These are phyloP conservation scores for Fusarium sp. DNA, from an alignment of 2,329 filamentous ascomycete genomes.

Conservation along the genomic window DNA sequence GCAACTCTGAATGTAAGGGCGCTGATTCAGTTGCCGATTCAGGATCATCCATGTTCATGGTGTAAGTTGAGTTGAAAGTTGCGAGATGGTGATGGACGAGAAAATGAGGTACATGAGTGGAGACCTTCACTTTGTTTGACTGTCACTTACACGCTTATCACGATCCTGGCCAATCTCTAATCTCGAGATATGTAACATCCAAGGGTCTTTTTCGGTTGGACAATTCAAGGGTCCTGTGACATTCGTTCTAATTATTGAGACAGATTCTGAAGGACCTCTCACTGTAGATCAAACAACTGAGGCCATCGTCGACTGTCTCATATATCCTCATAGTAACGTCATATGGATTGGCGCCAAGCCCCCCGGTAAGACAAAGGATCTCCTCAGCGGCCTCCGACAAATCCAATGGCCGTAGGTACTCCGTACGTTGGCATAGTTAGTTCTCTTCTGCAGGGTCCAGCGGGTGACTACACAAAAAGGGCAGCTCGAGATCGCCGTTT, in stretches of 20 bases:
- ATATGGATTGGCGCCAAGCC: slow-evolving; percentile 29
- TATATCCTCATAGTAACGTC: slow-evolving; percentile 21
- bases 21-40: slow-evolving; percentile 11
- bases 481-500: slow-evolving; percentile 19
- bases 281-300: slow-evolving; percentile 20
- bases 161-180: slow-evolving; percentile 5
- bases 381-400: slow-evolving; percentile 29
- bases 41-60: slow-evolving; percentile 38
- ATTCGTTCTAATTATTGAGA: not conserved
- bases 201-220: not conserved
- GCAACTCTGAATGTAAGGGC: not conserved
- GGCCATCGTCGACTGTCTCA: slow-evolving; percentile 20
- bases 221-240: not conserved
- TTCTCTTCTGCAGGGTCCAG: slow-evolving; percentile 23
- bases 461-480: slow-evolving; percentile 9
- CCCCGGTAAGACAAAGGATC: slow-evolving; percentile 5
- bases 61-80: slow-evolving; percentile 33
- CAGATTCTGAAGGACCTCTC: not conserved
- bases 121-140: not conserved
- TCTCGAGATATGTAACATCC: not conserved
- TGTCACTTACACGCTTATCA: slow-evolving; percentile 26
- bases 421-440: not conserved
- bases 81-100: slow-evolving; percentile 28
- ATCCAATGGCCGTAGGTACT: not conserved
- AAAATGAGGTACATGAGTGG: slow-evolving; percentile 30